Evolutionary conservation across 1,284 basidiomycete species (phyloP).

Genomic region (Caloboletus firmus): DNA sequence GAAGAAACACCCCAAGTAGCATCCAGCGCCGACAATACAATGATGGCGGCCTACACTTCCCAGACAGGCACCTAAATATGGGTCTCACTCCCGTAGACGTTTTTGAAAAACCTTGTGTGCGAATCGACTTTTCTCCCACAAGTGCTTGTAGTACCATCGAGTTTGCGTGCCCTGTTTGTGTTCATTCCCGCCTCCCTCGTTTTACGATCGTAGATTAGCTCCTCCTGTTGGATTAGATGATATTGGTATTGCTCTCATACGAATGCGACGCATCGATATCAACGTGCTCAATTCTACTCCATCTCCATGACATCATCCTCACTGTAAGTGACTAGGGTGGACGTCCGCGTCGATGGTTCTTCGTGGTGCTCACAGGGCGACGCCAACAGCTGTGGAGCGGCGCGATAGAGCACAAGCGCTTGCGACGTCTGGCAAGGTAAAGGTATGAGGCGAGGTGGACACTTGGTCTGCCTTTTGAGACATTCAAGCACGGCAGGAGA

Average conservation of each 20-base stretch:
- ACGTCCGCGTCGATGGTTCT: background rate
- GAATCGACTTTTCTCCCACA: conserved; percentile 5
- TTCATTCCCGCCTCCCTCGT: conserved; percentile 1
- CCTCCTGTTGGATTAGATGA: conserved; percentile 22
- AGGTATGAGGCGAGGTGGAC: conserved; percentile 19
- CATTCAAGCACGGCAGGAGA: conserved; percentile 50
- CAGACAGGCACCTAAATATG: conserved; percentile 36
- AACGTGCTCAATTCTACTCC: conserved; percentile 33
- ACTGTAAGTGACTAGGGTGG: background rate
- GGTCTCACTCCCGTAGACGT: conserved; percentile 3
- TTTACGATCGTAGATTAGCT: conserved; percentile 25
- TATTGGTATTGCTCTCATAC: conserved; percentile 9
- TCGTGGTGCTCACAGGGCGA: background rate
- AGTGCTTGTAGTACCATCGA: conserved; percentile 10
- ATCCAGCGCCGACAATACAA: conserved; percentile 39
- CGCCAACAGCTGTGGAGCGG: conserved; percentile 28
- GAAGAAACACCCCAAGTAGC: conserved; percentile 35
- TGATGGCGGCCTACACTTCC: conserved; percentile 46
- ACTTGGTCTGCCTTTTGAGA: conserved; percentile 35
- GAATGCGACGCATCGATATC: conserved; percentile 12
- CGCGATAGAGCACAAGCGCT: conserved; percentile 60
- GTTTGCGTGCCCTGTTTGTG: conserved; percentile 11
- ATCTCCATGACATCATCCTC: conserved; percentile 64
- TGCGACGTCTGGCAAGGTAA: conserved; percentile 36
- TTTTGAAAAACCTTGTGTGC: background rate